phyloP scores from a whole-genome alignment of 345 rosid species.

The Citrus sinensis region DNA sequence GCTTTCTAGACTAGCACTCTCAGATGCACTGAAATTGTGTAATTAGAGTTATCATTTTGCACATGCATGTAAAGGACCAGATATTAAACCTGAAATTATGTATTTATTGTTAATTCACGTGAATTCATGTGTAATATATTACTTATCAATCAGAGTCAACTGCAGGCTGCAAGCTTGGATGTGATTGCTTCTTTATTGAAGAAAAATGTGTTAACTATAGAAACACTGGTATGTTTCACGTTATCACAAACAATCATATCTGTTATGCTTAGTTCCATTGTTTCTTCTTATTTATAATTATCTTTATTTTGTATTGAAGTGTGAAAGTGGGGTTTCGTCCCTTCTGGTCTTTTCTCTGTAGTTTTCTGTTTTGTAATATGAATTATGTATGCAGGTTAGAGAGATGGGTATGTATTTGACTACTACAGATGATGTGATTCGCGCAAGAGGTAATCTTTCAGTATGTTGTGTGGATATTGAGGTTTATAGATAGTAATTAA shows the following conservation, averaged over 20 bases:
- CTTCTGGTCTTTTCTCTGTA: constrained; percentile 3
- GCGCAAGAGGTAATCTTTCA: constrained; percentile 60
- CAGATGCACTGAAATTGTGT: neutral
- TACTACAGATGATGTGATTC: constrained; percentile 57
- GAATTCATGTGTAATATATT: neutral
- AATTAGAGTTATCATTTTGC: neutral
- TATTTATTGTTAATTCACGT: neutral
- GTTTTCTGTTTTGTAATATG: neutral
- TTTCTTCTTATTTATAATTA: neutral
- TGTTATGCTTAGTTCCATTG: neutral
- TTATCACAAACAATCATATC: neutral
- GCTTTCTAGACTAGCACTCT: neutral
- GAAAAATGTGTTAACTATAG: constrained; percentile 46
- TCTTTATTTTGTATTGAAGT: neutral
- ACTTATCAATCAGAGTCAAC: neutral
- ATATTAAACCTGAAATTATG: neutral
- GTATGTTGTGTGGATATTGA: neutral
- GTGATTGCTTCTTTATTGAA: constrained; percentile 60
- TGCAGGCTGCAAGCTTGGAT: constrained; percentile 65
- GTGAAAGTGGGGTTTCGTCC: neutral
- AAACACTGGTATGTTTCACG: constrained; percentile 44
- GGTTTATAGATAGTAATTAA: neutral
- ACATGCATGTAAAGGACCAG: neutral
- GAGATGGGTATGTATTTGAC: constrained; percentile 91
- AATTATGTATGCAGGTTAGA: constrained; percentile 40